Evolutionary conservation across 352 stramenopile species (phyloP), one percentile per base, ranked within the genome.

Genomic region (Phytophthora sojae): DNA sequence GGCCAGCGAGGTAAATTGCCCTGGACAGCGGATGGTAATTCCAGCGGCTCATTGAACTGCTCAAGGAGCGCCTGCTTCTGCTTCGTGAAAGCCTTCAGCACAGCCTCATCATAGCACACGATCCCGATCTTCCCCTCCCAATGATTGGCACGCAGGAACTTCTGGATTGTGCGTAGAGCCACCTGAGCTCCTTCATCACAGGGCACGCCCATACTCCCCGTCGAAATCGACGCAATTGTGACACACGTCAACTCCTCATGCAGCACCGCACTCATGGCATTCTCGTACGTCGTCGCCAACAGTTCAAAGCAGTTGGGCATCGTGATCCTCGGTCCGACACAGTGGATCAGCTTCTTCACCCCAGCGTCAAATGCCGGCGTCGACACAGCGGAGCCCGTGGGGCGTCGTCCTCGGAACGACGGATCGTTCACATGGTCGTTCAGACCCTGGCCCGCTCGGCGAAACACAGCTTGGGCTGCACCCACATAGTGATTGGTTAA

Each of bases 141-240:
- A 57, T 85, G 76, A 37, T 81, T 81, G 19, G 68, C 69, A 19
- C 81, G 81, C 3, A 85, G 56, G n/a, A 86, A 85, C 50, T 84
- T 85, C 70, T 83, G 75, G 45, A 83, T 79, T 21, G 67, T 71
- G 7, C 71, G 70, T 3, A 88, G 57, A 1, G 65, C 81, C 44
- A 83, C 71, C 57, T 72, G 39, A 14, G 81, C 78, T 21, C 63
- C 73, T 19, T 71, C 17, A 19, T 63, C 64, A 15, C 58, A 57
- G 0, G 79, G 75, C 2, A 87, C 69, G 7, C 77, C 77, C 37
- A 89, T 61, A 50, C 75, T 86, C 5, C 83, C 80, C 26, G 84
- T 90, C 23, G 82, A 87, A 57, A 92, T 89, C 29, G 85, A 92
- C 26, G 81, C 74, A 30, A 90, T 75, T 9, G 79, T 80, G 14